phyloP scores from a whole-genome alignment of 352 stramenopile species.

The Globisporangium iwayamae region DNA sequence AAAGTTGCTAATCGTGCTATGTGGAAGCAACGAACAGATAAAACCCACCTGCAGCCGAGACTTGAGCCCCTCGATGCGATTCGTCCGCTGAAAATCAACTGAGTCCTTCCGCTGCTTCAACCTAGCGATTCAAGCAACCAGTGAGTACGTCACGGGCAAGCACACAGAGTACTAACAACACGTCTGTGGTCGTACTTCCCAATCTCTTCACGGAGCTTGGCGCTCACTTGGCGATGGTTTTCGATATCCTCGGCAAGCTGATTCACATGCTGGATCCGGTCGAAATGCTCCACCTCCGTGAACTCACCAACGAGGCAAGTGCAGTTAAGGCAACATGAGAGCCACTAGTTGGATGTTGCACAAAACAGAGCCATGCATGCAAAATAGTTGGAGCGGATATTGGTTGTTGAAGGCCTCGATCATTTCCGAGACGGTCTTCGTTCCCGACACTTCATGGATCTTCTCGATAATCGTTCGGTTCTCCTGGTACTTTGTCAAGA shows the following conservation, averaged over 20 bases:
- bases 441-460: constrained; percentile 78
- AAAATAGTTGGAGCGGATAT: constrained; percentile 32
- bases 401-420: constrained; percentile 86
- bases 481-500: constrained; percentile 77
- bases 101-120: constrained; percentile 82
- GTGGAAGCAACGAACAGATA: too few relatives aligned
- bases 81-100: constrained; percentile 72
- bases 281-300: constrained; percentile 75
- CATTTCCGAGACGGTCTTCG: constrained; percentile 73
- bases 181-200: constrained; percentile 43
- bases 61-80: constrained; percentile 70
- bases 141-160: neutral
- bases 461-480: constrained; percentile 80
- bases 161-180: neutral
- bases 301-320: constrained; percentile 2
- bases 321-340: constrained; percentile 19
- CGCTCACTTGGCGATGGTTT: constrained; percentile 60
- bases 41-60: constrained; percentile 38
- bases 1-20: neutral
- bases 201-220: constrained; percentile 75
- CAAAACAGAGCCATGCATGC: neutral
- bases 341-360: neutral
- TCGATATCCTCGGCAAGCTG: constrained; percentile 81
- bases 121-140: constrained; percentile 21
- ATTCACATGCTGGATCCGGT: constrained; percentile 80